Evolutionary conservation across 305 asterid species (phyloP).

Genomic region (Stenogyne calaminthoides): DNA sequence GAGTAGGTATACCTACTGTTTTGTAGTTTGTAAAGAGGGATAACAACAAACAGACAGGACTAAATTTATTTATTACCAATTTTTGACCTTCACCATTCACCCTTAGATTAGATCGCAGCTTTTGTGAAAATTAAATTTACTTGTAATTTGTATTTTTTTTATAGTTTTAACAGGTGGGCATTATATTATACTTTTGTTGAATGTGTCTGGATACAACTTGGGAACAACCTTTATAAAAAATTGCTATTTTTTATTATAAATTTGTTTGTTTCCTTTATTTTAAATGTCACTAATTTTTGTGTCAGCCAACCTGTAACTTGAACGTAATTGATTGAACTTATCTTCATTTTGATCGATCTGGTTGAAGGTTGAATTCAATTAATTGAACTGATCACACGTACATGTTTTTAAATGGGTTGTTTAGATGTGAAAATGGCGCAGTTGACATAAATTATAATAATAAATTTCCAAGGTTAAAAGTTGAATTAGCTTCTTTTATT

Average conservation of each 20-base stretch:
- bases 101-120: neutral
- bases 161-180: neutral
- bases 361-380: neutral
- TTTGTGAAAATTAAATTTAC: neutral
- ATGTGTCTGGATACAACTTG: neutral
- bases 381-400: neutral
- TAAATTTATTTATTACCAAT: neutral
- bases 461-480: neutral
- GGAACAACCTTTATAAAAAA: too few relatives aligned
- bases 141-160: neutral
- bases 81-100: neutral
- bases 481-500: too few relatives aligned
- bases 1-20: conserved; percentile 26
- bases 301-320: too few relatives aligned
- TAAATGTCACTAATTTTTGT: too few relatives aligned
- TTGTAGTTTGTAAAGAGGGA: neutral
- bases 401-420: neutral
- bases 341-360: neutral
- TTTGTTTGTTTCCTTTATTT: neutral
- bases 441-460: neutral
- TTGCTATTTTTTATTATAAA: too few relatives aligned
- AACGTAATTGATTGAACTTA: too few relatives aligned
- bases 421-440: neutral
- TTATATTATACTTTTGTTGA: neutral
- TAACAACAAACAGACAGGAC: neutral